A percentile compares a stretch with the other conserved stretches of the same genome.
These are phyloP conservation scores for Geranomyces variabilis DNA, from an alignment of 192 early-diverging fungal genomes.

Conservation along the genomic window DNA sequence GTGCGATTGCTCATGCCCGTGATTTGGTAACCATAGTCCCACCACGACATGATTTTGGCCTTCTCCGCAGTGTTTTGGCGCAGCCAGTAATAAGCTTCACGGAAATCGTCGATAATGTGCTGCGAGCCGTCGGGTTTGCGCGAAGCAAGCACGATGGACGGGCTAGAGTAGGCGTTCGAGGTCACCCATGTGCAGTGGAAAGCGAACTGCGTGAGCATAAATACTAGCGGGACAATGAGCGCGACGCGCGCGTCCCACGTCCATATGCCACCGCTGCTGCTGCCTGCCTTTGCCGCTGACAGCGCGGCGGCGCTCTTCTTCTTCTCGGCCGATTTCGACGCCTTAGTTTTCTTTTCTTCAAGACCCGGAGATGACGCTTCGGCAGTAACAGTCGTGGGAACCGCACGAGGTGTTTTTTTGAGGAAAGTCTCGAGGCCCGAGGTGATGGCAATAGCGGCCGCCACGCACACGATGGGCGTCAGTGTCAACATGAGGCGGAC, in stretches of 20 bases:
- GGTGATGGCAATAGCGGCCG: constrained; percentile 88
- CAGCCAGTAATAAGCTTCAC: constrained; percentile 99
- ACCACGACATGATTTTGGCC: constrained; percentile 98
- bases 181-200: constrained; percentile 99
- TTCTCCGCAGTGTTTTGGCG: constrained; percentile 92
- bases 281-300: background rate
- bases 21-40: constrained; percentile 99
- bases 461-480: constrained; percentile 96
- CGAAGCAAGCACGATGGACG: constrained; percentile 96
- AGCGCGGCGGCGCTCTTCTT: background rate
- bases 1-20: constrained; percentile 98
- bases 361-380: constrained; percentile 23
- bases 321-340: constrained; percentile 18
- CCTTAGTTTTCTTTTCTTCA: constrained; percentile 42
- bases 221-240: constrained; percentile 62
- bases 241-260: constrained; percentile 28
- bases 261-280: constrained; percentile 14
- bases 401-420: constrained; percentile 35
- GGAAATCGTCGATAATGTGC: constrained; percentile 98
- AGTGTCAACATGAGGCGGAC: constrained; percentile 98
- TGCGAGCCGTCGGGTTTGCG: constrained; percentile 85
- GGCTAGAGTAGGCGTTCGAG: constrained; percentile 96
- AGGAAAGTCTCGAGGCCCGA: constrained; percentile 86
- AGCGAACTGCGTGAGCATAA: constrained; percentile 85
- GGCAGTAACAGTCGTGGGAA: constrained; percentile 16